Evolutionary conservation across 768 basidiomycete genomes (phyloP).

Genomic region (Russula sp.): DNA sequence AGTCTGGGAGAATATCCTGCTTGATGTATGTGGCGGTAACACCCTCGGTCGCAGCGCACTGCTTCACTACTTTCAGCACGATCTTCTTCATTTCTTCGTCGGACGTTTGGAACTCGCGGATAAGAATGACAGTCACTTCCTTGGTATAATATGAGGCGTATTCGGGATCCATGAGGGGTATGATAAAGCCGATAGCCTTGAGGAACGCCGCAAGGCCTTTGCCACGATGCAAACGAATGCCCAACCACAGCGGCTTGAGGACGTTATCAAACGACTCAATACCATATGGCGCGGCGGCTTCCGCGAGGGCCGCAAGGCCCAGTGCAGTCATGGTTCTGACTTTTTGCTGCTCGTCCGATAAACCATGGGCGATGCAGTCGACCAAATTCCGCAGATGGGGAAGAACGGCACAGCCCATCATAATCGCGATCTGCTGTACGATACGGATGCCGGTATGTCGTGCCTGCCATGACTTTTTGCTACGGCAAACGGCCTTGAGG

Average conservation of each 20-base stretch:
- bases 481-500: constrained; percentile 96
- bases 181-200: constrained; percentile 98
- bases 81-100: constrained; percentile 99
- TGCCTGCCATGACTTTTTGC: constrained; percentile 99
- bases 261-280: constrained; percentile 99
- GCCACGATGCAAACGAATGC: constrained; percentile 91
- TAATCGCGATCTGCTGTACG: constrained; percentile 98
- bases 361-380: constrained; percentile 90
- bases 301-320: constrained; percentile 89
- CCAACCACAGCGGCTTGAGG: constrained; percentile 89
- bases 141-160: constrained; percentile 99
- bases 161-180: constrained; percentile 99
- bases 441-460: constrained; percentile 99
- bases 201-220: constrained; percentile 94
- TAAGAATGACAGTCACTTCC: constrained; percentile 94
- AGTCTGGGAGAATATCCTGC: constrained; percentile 96
- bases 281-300: constrained; percentile 97
- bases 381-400: constrained; percentile 97
- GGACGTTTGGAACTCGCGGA: constrained; percentile 97
- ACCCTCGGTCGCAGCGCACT: constrained; percentile 97
- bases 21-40: constrained; percentile 95
- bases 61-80: constrained; percentile 97
- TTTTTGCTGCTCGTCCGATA: constrained; percentile 94
- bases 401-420: constrained; percentile 99
- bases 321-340: constrained; percentile 95